These are phyloP conservation scores for Priceomyces haplophilus DNA, from an alignment of 805 yeast species.

Conservation along the genomic window DNA sequence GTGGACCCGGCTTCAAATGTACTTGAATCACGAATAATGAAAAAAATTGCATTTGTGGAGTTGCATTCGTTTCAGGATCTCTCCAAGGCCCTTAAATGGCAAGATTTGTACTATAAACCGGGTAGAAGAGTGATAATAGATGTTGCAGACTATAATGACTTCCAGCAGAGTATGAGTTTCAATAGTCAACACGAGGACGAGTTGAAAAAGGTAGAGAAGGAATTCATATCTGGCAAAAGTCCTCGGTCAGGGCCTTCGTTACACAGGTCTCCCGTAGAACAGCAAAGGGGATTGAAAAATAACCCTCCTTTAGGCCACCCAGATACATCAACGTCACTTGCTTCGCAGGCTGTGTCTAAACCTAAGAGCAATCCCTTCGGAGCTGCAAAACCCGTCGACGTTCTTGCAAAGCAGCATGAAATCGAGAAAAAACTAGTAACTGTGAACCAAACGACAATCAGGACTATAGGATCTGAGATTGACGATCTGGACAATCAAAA, in stretches of 20 bases:
- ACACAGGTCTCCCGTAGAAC: background rate
- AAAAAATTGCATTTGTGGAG: slow-evolving; percentile 65
- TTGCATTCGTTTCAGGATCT: slow-evolving; percentile 49
- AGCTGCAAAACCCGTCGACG: slow-evolving; percentile 81
- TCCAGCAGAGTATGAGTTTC: slow-evolving; percentile 37
- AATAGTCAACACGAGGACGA: slow-evolving; percentile 34
- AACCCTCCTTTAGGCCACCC: slow-evolving; percentile 1
- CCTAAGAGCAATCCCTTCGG: slow-evolving; percentile 74
- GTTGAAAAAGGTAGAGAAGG: slow-evolving; percentile 29
- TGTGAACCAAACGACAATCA: slow-evolving; percentile 32
- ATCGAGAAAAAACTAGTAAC: slow-evolving; percentile 43
- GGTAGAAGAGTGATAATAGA: slow-evolving; percentile 38
- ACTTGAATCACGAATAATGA: slow-evolving; percentile 35
- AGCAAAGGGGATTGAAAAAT: background rate
- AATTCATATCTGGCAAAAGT: slow-evolving; percentile 21
- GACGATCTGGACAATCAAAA: slow-evolving; percentile 7
- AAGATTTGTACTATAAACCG: slow-evolving; percentile 51
- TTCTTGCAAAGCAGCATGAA: slow-evolving; percentile 60
- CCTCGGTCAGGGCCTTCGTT: background rate
- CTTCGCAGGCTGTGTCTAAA: slow-evolving; percentile 14
- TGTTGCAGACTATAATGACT: slow-evolving; percentile 39
- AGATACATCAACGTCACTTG: background rate
- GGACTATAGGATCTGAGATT: slow-evolving; percentile 22
- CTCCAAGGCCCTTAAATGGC: slow-evolving; percentile 60
- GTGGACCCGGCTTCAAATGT: slow-evolving; percentile 46